Base-by-base conservation (phyloP, 805 yeast genomes). In the Suhomyces sp. region DNA sequence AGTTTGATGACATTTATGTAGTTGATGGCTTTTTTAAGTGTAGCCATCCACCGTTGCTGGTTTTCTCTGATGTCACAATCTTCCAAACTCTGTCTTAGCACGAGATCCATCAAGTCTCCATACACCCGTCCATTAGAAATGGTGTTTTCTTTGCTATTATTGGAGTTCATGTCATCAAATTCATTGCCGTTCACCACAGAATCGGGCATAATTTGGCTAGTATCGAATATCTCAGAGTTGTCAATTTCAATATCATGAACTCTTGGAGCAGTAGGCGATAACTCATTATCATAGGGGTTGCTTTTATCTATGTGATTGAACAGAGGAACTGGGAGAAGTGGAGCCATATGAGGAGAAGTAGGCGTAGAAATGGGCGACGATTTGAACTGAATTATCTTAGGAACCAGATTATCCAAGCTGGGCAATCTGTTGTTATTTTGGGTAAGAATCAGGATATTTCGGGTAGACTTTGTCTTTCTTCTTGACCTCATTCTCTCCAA, bases 1-100 rank as follows among this genome's bases (percentile, higher is more conserved):
- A 81, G 77, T 47, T 83, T 85, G 3, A 92, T 75, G 15, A 71
- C 69, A 39, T 85, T 83, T 2, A 89, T 79, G 35, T 78, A 74
- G 24, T 77, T 70, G 12, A 91, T 65, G 6, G 84, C 75, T 6
- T 74, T 72, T 10, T 76, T 67, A 5, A 93, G 64, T 0, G 79
- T 75, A 0, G 61, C 58, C 2, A 72, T 69, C 98, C 98, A 94
- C n/a, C 68, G 64, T 0, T 73, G 77, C 7, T 70, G 65, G 43
- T 79, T 57, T 6, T 60, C 67, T 3, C 69, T 69, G 3, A 87
- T 71, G 3, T 75, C 78, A 57, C 87, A 85, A 60, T 87, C 93
- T 4, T 71, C 70, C 41, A 89, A 70, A 12, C 84, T 77, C 63
- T 89, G 96, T 6, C 61, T 66, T 12, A 88, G 62, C 9, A 88